Percentiles rank a stretch among this genome's conserved stretches.
Evolutionary conservation across 192 early-diverging fungal genomes (phyloP).

Genomic region (Chytriomyces hyalinus): DNA sequence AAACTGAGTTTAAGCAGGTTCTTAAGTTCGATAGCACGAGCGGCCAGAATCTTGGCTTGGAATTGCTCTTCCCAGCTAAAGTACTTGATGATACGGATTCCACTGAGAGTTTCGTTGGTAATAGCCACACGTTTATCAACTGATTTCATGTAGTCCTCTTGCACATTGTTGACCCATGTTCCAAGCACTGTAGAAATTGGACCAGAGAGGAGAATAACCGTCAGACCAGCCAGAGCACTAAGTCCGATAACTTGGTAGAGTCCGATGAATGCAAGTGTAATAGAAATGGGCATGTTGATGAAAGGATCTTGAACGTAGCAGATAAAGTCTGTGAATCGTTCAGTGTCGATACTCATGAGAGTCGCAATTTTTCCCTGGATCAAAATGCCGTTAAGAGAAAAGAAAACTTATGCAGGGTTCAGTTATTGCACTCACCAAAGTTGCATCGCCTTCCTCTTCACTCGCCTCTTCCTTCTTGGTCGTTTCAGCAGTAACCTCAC

Average conservation of each 20-base stretch:
- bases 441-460: constrained; percentile 41
- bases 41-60: constrained; percentile 32
- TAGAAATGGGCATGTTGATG: constrained; percentile 32
- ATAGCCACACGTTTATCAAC: constrained; percentile 79
- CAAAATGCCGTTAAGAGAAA: too few species aligned
- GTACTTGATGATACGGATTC: constrained; percentile 65
- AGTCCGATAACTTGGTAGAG: constrained; percentile 43
- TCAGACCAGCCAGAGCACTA: constrained; percentile 42
- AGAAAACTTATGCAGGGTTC: too few species aligned
- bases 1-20: constrained; percentile 26
- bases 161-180: constrained; percentile 32
- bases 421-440: constrained; percentile 32
- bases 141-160: constrained; percentile 41
- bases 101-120: constrained; percentile 77
- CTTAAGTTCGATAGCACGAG: constrained; percentile 39
- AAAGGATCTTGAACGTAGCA: constrained; percentile 38
- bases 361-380: constrained; percentile 52
- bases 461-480: constrained; percentile 19
- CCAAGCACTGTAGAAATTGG: constrained; percentile 40
- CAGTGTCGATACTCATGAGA: constrained; percentile 52
- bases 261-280: constrained; percentile 31
- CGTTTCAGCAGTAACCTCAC: constrained; percentile 1
- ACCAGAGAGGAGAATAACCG: constrained; percentile 33
- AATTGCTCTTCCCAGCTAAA: constrained; percentile 53
- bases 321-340: constrained; percentile 42